phyloP scores from a whole-genome alignment of 2,329 filamentous ascomycete species.

The Rosellinia necatrix region DNA sequence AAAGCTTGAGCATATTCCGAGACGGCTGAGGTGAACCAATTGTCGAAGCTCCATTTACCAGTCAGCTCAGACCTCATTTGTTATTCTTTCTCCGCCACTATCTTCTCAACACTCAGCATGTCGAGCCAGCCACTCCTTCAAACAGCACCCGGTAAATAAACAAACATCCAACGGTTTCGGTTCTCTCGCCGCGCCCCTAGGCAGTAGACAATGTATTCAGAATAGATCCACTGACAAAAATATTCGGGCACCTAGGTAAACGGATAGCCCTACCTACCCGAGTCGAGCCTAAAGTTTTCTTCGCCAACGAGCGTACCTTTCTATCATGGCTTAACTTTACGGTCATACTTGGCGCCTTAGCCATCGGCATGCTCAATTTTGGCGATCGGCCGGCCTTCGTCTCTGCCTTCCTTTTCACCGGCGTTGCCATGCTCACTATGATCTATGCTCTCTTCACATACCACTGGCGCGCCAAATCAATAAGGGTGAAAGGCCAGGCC shows the following conservation, averaged over 20 bases:
- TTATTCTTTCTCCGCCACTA: not conserved
- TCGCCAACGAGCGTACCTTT: slow-evolving; percentile 99
- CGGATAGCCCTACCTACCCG: slow-evolving; percentile 96
- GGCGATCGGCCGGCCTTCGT: slow-evolving; percentile 94
- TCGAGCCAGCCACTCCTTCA: slow-evolving; percentile 96
- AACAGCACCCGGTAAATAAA: slow-evolving; percentile 76
- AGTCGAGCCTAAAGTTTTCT: slow-evolving; percentile 99
- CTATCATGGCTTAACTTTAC: slow-evolving; percentile 99
- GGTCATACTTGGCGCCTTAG: slow-evolving; percentile 94
- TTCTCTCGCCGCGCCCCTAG: not conserved
- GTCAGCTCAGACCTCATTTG: not conserved
- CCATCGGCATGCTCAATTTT: slow-evolving; percentile 97
- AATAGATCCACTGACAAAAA: slow-evolving; percentile 7
- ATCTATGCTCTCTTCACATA: slow-evolving; percentile 93
- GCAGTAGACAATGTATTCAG: not conserved
- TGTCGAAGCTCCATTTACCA: not conserved
- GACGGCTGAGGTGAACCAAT: not conserved
- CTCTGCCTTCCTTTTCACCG: slow-evolving; percentile 88
- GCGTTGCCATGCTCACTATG: slow-evolving; percentile 94
- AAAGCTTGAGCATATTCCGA: not conserved
- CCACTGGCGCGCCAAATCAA: slow-evolving; percentile 95
- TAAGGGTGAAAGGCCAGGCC: slow-evolving; percentile 86
- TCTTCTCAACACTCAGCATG: slow-evolving; percentile 58
- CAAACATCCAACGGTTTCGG: slow-evolving; percentile 2
- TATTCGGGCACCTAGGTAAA: slow-evolving; percentile 69